These are phyloP conservation scores for Daedalea quercina DNA, from an alignment of 768 basidiomycete genomes.

Conservation along the genomic window DNA sequence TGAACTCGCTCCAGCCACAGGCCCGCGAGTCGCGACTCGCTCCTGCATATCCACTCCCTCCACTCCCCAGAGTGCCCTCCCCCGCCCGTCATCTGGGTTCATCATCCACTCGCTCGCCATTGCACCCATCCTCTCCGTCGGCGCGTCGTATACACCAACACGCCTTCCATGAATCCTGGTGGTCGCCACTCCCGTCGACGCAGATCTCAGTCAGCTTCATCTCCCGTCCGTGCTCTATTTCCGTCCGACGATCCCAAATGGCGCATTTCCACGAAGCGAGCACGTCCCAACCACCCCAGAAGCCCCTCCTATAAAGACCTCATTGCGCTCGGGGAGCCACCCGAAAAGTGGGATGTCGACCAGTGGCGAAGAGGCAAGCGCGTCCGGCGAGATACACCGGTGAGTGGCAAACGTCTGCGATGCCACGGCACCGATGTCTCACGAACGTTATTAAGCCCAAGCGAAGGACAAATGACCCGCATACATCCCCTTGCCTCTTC, in stretches of 20 bases:
- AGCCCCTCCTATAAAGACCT: conserved; percentile 28
- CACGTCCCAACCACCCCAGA: conserved; percentile 33
- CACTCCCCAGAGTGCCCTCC: conserved; percentile 2
- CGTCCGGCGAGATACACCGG: conserved; percentile 41
- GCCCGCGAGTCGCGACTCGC: not conserved
- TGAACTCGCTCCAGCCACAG: not conserved
- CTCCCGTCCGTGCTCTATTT: conserved; percentile 28
- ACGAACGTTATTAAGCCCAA: not conserved
- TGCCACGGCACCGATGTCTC: not conserved
- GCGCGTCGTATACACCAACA: not conserved
- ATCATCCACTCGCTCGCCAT: not conserved
- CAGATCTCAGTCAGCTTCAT: conserved; percentile 47
- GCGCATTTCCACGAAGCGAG: conserved; percentile 43
- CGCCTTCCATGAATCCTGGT: conserved; percentile 28
- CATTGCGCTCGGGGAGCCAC: conserved; percentile 18
- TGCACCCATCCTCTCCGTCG: not conserved
- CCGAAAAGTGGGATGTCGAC: conserved; percentile 48
- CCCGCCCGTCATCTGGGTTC: not conserved
- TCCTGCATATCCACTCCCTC: not conserved
- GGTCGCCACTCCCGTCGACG: conserved; percentile 34
- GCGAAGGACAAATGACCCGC: not conserved
- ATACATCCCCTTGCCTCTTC: conserved; percentile 5
- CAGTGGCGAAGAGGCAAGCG: conserved; percentile 49
- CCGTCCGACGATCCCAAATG: conserved; percentile 31
- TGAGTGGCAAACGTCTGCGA: conserved; percentile 23